Evolutionary conservation across 129 eudicot genomes (phyloP), one percentile per base, ranked within the genome.

Genomic region (Flaveria brownii): DNA sequence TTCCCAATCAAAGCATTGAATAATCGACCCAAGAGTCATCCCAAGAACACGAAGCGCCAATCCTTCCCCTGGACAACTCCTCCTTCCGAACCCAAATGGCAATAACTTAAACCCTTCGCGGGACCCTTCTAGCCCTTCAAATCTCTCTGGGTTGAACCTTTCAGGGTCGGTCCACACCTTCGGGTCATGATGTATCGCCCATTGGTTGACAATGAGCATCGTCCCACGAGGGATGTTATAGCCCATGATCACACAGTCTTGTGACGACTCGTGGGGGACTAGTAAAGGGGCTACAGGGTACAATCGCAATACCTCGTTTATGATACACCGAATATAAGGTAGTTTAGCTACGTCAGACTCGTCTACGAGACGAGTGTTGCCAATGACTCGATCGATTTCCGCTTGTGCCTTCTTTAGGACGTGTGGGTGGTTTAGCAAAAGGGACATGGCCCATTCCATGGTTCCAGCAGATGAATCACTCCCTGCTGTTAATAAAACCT

Each of bases 51-150:
- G 75, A 23, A 77, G 70, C 1, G 85, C 90, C 81, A 86, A 62
- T 28, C 74, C 80, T 47, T 83, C 85, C 1, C 88, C 93, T 0
- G 93, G 93, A 60, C 93, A 88, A 9, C 77, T 81, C 70, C 90
- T 79, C 74, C 93, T 78, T 25, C 93, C 90, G 0, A 56, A 77
- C 71, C 93, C 93, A 47, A 86, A 83, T 2, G 90, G 83, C 83
- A 86, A 23, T 4, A 86, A 28, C 81, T 77, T 83, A 23, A 69
- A 85, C 60, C 81, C 87, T 2, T 88, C 89, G 68, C 75, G 55
- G 13, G 62, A 16, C 25, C 82, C 82, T 33, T 86, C 87, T 14
- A 80, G 18, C 18, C 78, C 77, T 57, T 73, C 64, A 33, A 87
- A 84, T 45, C 88, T 84, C 42, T 87, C 88, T 1, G 88, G 88